Conservation (phyloP, 2,329 filamentous ascomycete genomes). For the Nemania diffusa region DNA sequence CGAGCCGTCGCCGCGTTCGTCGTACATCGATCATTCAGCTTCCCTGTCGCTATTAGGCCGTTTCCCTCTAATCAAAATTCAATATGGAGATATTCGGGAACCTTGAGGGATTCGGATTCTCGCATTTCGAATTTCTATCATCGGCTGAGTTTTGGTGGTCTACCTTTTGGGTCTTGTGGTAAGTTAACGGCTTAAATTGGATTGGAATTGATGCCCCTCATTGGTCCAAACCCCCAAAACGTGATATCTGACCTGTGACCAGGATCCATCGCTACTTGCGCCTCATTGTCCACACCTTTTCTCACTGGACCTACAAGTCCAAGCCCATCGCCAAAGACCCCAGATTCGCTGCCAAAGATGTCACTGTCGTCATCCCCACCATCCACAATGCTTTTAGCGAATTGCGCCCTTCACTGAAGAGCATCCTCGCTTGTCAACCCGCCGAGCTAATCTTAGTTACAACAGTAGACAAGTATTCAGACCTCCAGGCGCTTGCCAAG, state of each 20-base stretch:
- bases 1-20: conserved; percentile 2
- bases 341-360: conserved; percentile 81
- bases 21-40: neutral
- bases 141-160: conserved; percentile 61
- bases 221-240: conserved; percentile 39
- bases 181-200: conserved; percentile 44
- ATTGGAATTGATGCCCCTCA: conserved; percentile 21
- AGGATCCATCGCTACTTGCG: conserved; percentile 91
- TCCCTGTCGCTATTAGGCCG: neutral
- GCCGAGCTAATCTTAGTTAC: conserved; percentile 86
- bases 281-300: conserved; percentile 83
- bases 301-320: conserved; percentile 88
- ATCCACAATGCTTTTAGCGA: conserved; percentile 89
- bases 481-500: conserved; percentile 73
- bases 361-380: conserved; percentile 93
- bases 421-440: conserved; percentile 76
- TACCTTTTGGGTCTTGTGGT: conserved; percentile 55
- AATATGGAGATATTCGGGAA: conserved; percentile 40
- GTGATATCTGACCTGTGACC: conserved; percentile 39
- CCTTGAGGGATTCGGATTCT: conserved; percentile 35
- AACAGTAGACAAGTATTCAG: conserved; percentile 79
- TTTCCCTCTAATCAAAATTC: neutral
- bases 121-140: conserved; percentile 52
- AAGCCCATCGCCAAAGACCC: conserved; percentile 84
- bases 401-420: conserved; percentile 81